Percentiles rank a stretch among this genome's conserved stretches.
Evolutionary conservation across 2,329 filamentous ascomycete species (phyloP).

Genomic region (Fusarium globosum): DNA sequence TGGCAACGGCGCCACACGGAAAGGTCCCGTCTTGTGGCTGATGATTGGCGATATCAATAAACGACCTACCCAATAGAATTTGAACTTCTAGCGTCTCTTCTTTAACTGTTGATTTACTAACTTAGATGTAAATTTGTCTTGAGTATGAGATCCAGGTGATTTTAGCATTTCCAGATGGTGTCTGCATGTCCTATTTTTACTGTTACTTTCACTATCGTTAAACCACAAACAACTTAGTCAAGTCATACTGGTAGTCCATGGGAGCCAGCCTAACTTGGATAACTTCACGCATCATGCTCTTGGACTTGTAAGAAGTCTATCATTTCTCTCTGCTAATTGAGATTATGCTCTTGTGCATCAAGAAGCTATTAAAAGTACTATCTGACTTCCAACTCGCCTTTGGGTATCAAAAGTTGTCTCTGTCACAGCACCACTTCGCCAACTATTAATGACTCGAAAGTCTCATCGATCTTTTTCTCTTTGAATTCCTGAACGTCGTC

Average conservation of each 20-base stretch:
- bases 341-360: neutral
- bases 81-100: neutral
- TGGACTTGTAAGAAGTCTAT: neutral
- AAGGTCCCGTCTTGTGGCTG: slow-evolving; percentile 30
- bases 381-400: slow-evolving; percentile 7
- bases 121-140: neutral
- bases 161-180: neutral
- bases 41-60: slow-evolving; percentile 19
- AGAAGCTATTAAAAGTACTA: neutral
- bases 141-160: neutral
- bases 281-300: neutral
- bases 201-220: neutral
- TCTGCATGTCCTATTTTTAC: neutral
- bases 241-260: neutral
- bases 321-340: neutral
- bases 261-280: neutral
- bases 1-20: slow-evolving; percentile 25
- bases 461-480: slow-evolving; percentile 1
- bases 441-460: neutral
- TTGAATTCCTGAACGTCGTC: neutral
- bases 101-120: neutral
- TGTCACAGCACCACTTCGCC: slow-evolving; percentile 2
- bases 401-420: slow-evolving; percentile 20
- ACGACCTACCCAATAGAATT: neutral
- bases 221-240: neutral